Percentiles rank a stretch among this genome's conserved stretches.
Evolutionary conservation across 2,329 filamentous ascomycete species (phyloP).

Genomic region (Alternaria sp.): DNA sequence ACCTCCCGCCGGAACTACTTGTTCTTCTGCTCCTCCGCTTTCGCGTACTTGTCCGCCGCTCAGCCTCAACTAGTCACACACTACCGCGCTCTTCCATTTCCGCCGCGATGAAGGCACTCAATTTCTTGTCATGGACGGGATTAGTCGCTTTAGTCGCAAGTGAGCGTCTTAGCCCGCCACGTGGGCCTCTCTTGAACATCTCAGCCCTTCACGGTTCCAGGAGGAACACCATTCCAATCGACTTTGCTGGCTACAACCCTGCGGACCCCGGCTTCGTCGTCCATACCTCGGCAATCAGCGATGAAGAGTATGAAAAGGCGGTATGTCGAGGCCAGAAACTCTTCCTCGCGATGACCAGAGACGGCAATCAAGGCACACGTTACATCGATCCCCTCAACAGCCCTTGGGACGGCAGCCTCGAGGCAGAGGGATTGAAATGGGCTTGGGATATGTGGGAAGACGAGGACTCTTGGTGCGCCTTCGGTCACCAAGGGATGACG

Average conservation of each 20-base stretch:
- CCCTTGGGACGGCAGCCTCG: neutral
- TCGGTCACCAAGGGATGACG: neutral
- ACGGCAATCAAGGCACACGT: neutral
- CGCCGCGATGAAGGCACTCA: neutral
- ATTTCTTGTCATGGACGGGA: neutral
- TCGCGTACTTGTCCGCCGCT: neutral
- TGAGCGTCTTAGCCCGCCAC: neutral
- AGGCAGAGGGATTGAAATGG: neutral
- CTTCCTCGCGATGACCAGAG: neutral
- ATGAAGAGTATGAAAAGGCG: neutral
- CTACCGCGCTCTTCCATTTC: neutral
- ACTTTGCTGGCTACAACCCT: neutral
- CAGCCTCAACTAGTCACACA: neutral
- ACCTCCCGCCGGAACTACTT: neutral
- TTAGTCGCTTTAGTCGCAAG: neutral
- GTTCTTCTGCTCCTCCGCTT: neutral
- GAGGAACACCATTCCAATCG: neutral
- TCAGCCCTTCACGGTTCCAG: neutral
- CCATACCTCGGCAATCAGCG: neutral
- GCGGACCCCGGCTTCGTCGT: neutral
- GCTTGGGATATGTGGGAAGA: neutral
- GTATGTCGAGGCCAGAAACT: neutral
- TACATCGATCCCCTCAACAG: neutral
- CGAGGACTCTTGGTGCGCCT: neutral
- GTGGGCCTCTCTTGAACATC: neutral